Percentiles rank a stretch among this genome's conserved stretches.
These are phyloP conservation scores for Arthrobotrys sphaeroides DNA, from an alignment of 2,329 filamentous ascomycete genomes.

Conservation along the genomic window DNA sequence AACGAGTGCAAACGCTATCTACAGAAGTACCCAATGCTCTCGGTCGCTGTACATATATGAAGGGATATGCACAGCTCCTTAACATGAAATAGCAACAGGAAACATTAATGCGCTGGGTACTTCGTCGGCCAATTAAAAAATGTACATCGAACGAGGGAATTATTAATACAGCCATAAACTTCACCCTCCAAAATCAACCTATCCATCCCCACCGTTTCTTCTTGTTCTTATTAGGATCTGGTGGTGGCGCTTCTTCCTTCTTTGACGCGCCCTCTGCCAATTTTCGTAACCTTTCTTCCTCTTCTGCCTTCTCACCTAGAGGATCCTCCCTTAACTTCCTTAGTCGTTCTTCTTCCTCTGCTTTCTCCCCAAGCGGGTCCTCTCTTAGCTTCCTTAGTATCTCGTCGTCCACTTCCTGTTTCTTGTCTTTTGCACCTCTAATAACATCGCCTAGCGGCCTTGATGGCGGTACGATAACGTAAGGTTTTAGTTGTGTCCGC, in stretches of 20 bases:
- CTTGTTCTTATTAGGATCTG: background rate
- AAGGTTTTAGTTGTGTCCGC: background rate
- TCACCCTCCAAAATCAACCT: too few relatives aligned
- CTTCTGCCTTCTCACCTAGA: background rate
- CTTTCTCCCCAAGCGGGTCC: background rate
- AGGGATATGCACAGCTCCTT: too few relatives aligned
- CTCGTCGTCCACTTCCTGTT: background rate
- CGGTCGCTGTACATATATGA: too few relatives aligned
- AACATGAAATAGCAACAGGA: too few relatives aligned
- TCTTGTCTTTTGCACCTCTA: background rate
- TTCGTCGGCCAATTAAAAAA: too few relatives aligned
- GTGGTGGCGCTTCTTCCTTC: background rate
- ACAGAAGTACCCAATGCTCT: too few relatives aligned
- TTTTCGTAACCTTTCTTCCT: background rate
- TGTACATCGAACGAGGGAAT: too few relatives aligned
- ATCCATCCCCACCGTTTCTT: background rate
- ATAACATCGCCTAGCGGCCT: background rate
- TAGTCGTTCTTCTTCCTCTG: constrained; percentile 6
- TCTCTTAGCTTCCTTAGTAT: background rate
- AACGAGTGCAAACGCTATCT: too few relatives aligned
- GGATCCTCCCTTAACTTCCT: background rate
- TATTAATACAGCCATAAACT: too few relatives aligned
- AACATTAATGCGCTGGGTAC: too few relatives aligned
- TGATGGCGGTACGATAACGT: background rate
- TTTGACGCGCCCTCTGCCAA: background rate